These are phyloP conservation scores for Chlorella ohadii DNA, from an alignment of 139 green algal species.

Conservation along the genomic window DNA sequence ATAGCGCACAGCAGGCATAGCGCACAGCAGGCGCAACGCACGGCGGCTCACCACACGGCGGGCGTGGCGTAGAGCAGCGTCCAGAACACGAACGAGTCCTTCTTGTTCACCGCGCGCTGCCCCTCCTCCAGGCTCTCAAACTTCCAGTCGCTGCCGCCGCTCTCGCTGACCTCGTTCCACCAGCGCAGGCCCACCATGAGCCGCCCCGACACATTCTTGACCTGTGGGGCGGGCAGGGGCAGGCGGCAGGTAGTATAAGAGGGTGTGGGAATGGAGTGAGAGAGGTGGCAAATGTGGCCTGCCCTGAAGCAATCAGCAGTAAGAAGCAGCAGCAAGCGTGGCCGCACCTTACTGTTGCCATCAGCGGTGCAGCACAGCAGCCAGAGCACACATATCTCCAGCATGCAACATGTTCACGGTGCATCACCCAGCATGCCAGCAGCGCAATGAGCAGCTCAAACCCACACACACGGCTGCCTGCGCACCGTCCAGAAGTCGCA, in stretches of 20 bases:
- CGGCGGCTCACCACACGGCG: constrained; percentile 54
- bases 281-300: too few species aligned
- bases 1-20: too few species aligned
- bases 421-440: not conserved
- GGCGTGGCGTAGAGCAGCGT: constrained; percentile 69
- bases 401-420: too few species aligned
- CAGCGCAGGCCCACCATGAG: constrained; percentile 94
- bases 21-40: too few species aligned
- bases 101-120: constrained; percentile 69
- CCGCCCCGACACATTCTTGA: constrained; percentile 95
- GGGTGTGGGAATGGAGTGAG: too few species aligned
- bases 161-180: constrained; percentile 94
- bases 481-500: constrained; percentile 93
- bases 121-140: constrained; percentile 91
- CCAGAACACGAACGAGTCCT: constrained; percentile 84
- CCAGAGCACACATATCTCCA: not conserved
- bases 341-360: too few species aligned
- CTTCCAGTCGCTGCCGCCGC: constrained; percentile 89
- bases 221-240: constrained; percentile 45
- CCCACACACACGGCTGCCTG: not conserved
- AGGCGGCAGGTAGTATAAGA: too few species aligned
- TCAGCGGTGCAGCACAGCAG: too few species aligned
- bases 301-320: too few species aligned
- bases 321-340: not conserved
- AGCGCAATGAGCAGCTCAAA: not conserved